Evolutionary conservation across 1,284 basidiomycete species (phyloP).

Genomic region (Thecaphora thlaspeos): DNA sequence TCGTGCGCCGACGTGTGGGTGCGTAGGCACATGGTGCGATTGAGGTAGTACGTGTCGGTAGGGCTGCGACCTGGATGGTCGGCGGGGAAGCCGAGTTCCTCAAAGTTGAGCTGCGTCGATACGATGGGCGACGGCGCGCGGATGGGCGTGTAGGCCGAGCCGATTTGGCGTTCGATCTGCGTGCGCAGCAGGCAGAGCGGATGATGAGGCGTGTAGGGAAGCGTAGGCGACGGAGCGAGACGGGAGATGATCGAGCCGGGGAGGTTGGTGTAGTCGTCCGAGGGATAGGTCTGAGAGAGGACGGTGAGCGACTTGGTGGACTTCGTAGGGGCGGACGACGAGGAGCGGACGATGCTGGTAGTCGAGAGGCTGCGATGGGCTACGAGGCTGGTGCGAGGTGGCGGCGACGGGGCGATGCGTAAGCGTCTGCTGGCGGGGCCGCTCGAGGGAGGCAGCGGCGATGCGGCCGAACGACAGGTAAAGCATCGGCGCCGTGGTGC

Average conservation of each 20-base stretch:
- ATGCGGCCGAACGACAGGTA: too few species aligned
- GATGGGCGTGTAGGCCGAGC: conserved; percentile 56
- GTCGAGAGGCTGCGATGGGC: too few species aligned
- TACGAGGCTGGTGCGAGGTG: too few species aligned
- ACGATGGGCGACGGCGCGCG: conserved; percentile 81
- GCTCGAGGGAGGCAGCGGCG: too few species aligned
- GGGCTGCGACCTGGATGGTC: conserved; percentile 89
- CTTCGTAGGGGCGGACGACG: too few species aligned
- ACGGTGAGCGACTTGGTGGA: conserved; percentile 1
- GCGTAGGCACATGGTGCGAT: conserved; percentile 82
- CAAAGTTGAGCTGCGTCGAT: conserved; percentile 89
- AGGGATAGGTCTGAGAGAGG: conserved; percentile 62
- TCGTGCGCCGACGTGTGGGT: conserved; percentile 98
- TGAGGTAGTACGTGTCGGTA: conserved; percentile 95
- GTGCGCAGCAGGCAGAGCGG: conserved; percentile 81
- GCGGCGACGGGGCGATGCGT: too few species aligned
- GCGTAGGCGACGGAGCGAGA: conserved; percentile 63
- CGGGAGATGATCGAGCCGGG: conserved; percentile 81
- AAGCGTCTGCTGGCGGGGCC: too few species aligned
- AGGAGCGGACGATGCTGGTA: background rate
- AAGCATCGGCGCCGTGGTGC: too few species aligned
- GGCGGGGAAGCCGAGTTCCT: conserved; percentile 86
- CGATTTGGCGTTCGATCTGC: conserved; percentile 81
- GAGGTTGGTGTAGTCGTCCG: conserved; percentile 80
- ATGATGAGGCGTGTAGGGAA: conserved; percentile 76